Evolutionary conservation across 352 stramenopile genomes (phyloP).

Genomic region (Globisporangium paddicum): DNA sequence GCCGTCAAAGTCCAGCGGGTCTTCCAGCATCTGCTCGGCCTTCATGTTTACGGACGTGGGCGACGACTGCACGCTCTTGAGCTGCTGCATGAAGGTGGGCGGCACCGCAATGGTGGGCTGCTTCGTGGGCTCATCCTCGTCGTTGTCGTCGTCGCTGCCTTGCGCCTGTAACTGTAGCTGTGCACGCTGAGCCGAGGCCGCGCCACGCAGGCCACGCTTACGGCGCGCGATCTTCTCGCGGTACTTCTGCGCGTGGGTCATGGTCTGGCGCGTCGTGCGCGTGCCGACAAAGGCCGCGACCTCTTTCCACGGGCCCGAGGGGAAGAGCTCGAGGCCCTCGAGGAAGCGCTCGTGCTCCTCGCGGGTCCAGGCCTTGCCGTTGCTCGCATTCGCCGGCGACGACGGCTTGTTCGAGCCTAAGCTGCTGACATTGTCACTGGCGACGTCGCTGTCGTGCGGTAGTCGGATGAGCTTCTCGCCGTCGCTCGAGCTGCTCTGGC

Average conservation of each 20-base stretch:
- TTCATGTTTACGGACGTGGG: constrained; percentile 1
- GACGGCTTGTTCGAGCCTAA: not conserved
- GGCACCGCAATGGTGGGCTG: not conserved
- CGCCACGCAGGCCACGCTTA: constrained; percentile 6
- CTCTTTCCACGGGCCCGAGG: constrained; percentile 34
- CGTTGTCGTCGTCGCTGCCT: not conserved
- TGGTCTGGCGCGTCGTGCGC: constrained; percentile 29
- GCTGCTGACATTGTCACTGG: not conserved
- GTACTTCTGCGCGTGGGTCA: constrained; percentile 44
- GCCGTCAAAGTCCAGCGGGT: constrained; percentile 11
- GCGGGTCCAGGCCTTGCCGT: constrained; percentile 21
- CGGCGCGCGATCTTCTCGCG: constrained; percentile 16
- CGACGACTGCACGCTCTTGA: constrained; percentile 9
- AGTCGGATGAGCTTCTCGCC: constrained; percentile 15
- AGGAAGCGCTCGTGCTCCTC: constrained; percentile 43
- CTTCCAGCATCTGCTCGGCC: constrained; percentile 2
- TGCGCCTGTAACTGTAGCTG: constrained; percentile 1
- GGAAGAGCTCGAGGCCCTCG: constrained; percentile 32
- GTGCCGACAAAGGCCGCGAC: constrained; percentile 31
- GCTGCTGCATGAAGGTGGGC: not conserved
- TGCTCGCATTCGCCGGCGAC: constrained; percentile 9
- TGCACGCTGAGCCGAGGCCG: not conserved
- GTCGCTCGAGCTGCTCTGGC: constrained; percentile 13
- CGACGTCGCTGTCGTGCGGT: constrained; percentile 5
- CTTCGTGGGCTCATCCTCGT: not conserved